Percentiles rank a stretch among this genome's conserved stretches.
Conservation (phyloP, 768 basidiomycete species). For the Boletus vinaceobasis region DNA sequence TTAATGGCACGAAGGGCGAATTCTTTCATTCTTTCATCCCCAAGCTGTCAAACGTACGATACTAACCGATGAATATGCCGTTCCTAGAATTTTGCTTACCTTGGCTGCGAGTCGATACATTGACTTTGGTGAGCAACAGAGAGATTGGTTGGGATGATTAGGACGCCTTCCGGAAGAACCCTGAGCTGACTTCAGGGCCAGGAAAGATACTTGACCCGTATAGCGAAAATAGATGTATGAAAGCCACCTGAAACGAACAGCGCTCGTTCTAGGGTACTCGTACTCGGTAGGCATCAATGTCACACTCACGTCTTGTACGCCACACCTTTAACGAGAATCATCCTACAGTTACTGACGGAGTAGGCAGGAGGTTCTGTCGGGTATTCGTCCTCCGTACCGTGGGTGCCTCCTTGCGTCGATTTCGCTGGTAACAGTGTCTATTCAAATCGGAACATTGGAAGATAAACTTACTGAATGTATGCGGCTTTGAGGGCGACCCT, state of each 20-base stretch:
- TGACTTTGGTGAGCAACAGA: slow-evolving; percentile 35
- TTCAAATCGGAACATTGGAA: background rate
- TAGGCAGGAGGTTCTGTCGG: slow-evolving; percentile 18
- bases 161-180: background rate
- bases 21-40: slow-evolving; percentile 25
- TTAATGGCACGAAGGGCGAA: slow-evolving; percentile 24
- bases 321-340: slow-evolving; percentile 28
- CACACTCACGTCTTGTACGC: slow-evolving; percentile 28
- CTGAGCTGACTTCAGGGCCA: slow-evolving; percentile 21
- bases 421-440: background rate
- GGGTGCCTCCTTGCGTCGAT: background rate
- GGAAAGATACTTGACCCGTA: slow-evolving; percentile 28
- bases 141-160: background rate
- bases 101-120: slow-evolving; percentile 35
- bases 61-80: background rate
- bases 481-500: slow-evolving; percentile 1
- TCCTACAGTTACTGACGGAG: slow-evolving; percentile 20
- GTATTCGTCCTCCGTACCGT: background rate
- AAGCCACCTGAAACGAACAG: slow-evolving; percentile 18
- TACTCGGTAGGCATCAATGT: background rate
- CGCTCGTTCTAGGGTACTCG: background rate
- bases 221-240: slow-evolving; percentile 31
- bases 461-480: slow-evolving; percentile 5
- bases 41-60: slow-evolving; percentile 13
- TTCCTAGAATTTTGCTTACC: slow-evolving; percentile 13